A percentile compares a stretch with the other conserved stretches of the same genome.
These are phyloP conservation scores for Neofusicoccum parvum DNA, from an alignment of 2,329 filamentous ascomycete genomes.

Conservation along the genomic window DNA sequence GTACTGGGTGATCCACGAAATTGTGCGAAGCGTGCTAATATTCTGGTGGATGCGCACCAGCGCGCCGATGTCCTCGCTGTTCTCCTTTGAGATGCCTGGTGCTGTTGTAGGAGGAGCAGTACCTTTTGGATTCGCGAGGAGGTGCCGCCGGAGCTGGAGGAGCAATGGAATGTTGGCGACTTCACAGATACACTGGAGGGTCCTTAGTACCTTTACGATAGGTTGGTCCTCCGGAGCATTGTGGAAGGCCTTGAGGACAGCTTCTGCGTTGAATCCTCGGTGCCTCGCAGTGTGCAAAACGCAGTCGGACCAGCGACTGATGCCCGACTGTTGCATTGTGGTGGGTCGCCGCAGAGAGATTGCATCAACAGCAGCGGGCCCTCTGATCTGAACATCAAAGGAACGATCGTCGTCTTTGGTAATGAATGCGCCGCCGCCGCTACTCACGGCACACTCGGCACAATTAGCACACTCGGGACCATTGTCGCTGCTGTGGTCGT, in stretches of 20 bases:
- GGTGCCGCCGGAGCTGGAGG: background rate
- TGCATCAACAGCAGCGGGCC: background rate
- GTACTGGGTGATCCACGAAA: background rate
- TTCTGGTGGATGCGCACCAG: background rate
- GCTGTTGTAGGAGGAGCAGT: background rate
- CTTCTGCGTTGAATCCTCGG: background rate
- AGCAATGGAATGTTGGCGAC: background rate
- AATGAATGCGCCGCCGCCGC: too few relatives aligned
- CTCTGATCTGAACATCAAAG: background rate
- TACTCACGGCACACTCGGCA: too few relatives aligned
- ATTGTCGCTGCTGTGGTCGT: too few relatives aligned
- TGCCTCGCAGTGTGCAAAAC: background rate
- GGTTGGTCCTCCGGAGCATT: background rate
- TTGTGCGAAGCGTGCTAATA: background rate
- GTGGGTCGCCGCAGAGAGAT: background rate
- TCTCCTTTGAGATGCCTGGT: background rate
- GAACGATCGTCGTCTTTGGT: background rate
- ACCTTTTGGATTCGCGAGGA: background rate
- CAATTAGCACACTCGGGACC: too few relatives aligned
- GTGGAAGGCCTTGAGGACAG: background rate
- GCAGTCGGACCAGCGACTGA: background rate
- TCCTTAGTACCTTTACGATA: background rate
- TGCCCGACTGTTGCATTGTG: background rate
- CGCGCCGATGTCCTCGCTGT: background rate
- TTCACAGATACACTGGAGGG: constrained; percentile 1